A percentile compares a stretch with the other conserved stretches of the same genome.
Conservation (phyloP, 352 stramenopile genomes). For the Pythium insidiosum region DNA sequence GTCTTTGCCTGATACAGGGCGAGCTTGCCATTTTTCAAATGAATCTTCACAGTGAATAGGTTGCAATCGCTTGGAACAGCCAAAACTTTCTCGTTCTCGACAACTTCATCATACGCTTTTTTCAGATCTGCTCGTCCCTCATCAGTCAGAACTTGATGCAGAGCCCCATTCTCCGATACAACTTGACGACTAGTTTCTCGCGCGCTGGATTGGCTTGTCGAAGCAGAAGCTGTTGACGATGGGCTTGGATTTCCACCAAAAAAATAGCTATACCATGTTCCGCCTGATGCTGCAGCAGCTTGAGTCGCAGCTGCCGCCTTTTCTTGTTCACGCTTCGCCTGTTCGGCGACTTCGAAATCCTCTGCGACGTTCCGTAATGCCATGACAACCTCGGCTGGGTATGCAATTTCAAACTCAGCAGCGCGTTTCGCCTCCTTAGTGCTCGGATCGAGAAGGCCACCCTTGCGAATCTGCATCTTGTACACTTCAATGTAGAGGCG, state of each 20-base stretch:
- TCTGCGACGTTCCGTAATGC: constrained; percentile 49
- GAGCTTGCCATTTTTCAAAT: constrained; percentile 43
- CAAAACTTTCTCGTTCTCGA: constrained; percentile 34
- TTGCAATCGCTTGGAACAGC: constrained; percentile 59
- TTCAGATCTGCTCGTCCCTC: constrained; percentile 63
- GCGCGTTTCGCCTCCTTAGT: constrained; percentile 37
- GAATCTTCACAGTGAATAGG: constrained; percentile 55
- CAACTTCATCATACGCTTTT: constrained; percentile 64
- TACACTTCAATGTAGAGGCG: constrained; percentile 55
- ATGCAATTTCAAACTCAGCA: constrained; percentile 45
- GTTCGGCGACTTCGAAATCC: constrained; percentile 28
- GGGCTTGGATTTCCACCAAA: constrained; percentile 29
- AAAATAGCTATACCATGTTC: constrained; percentile 80
- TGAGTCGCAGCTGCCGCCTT: constrained; percentile 17
- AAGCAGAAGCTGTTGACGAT: constrained; percentile 1
- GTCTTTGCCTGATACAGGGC: constrained; percentile 44
- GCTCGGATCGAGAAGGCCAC: constrained; percentile 20
- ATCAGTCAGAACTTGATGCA: constrained; percentile 44
- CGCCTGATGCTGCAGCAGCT: constrained; percentile 13
- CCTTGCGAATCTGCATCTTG: constrained; percentile 35
- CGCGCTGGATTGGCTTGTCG: background rate
- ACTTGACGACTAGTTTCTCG: too few species aligned
- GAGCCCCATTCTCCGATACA: background rate
- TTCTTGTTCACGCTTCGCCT: constrained; percentile 19
- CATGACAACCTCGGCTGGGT: constrained; percentile 65